Evolutionary conservation across 129 eudicot species (phyloP).

Genomic region (Flaveria brownii): DNA sequence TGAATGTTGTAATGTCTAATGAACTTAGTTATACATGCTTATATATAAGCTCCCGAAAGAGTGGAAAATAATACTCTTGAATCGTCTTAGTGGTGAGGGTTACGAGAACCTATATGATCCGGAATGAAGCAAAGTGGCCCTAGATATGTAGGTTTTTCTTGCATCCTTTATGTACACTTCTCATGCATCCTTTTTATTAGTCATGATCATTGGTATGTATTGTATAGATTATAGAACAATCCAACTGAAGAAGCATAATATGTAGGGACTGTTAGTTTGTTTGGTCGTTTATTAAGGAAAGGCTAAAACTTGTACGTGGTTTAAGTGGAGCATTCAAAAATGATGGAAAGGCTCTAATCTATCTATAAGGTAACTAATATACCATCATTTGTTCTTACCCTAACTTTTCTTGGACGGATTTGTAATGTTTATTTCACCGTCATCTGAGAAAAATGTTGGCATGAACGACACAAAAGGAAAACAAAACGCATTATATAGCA

Average conservation of each 20-base stretch:
- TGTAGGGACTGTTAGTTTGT: constrained; percentile 3
- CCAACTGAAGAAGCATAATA: constrained; percentile 1
- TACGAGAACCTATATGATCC: background rate
- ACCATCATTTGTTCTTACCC: constrained; percentile 1
- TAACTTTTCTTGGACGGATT: constrained; percentile 2
- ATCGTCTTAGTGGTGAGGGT: background rate
- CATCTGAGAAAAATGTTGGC: background rate
- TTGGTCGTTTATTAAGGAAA: background rate
- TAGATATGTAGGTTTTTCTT: constrained; percentile 4
- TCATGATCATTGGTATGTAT: background rate
- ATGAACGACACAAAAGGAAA: background rate
- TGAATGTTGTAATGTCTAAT: background rate
- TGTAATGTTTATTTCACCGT: background rate
- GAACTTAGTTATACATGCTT: background rate
- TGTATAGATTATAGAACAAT: constrained; percentile 2
- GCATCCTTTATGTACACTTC: background rate
- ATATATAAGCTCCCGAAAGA: background rate
- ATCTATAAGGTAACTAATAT: background rate
- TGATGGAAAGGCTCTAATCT: constrained; percentile 1
- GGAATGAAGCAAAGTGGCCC: background rate
- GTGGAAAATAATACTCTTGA: background rate
- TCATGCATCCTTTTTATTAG: background rate
- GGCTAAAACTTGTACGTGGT: background rate
- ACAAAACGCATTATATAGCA: background rate
- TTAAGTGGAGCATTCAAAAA: background rate